These are phyloP conservation scores for Lotmaria passim DNA, from an alignment of 208 protist species.

Conservation along the genomic window DNA sequence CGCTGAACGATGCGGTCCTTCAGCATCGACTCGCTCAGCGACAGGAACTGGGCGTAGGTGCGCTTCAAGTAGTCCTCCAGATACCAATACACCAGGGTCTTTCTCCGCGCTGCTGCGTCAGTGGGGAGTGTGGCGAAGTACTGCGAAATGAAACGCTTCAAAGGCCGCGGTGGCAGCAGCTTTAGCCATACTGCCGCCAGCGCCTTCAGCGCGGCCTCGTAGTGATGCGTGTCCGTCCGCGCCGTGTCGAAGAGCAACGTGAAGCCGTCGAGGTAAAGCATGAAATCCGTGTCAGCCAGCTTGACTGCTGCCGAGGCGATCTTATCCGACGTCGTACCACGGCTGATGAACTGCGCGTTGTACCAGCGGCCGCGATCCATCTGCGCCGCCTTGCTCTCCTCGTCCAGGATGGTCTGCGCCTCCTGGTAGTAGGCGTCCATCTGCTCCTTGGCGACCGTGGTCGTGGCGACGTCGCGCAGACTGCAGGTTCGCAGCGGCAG, in stretches of 20 bases:
- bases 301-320: constrained; percentile 90
- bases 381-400: constrained; percentile 60
- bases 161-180: constrained; percentile 79
- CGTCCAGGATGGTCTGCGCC: constrained; percentile 76
- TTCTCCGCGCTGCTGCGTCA: constrained; percentile 57
- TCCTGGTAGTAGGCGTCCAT: constrained; percentile 86
- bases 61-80: constrained; percentile 93
- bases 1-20: constrained; percentile 87
- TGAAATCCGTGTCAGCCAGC: constrained; percentile 91
- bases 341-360: constrained; percentile 85
- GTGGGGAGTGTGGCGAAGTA: constrained; percentile 91
- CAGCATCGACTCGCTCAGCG: constrained; percentile 87
- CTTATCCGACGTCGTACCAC: constrained; percentile 88
- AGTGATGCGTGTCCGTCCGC: constrained; percentile 90
- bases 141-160: constrained; percentile 89
- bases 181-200: constrained; percentile 89
- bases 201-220: constrained; percentile 89
- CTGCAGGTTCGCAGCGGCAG: constrained; percentile 82
- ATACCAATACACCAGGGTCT: constrained; percentile 90
- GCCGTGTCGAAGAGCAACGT: constrained; percentile 90
- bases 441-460: constrained; percentile 72
- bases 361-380: constrained; percentile 87
- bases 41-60: constrained; percentile 89
- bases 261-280: constrained; percentile 92
- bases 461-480: constrained; percentile 87